phyloP scores from a whole-genome alignment of 2,329 filamentous ascomycete species.

The Hypoxylon sp. region DNA sequence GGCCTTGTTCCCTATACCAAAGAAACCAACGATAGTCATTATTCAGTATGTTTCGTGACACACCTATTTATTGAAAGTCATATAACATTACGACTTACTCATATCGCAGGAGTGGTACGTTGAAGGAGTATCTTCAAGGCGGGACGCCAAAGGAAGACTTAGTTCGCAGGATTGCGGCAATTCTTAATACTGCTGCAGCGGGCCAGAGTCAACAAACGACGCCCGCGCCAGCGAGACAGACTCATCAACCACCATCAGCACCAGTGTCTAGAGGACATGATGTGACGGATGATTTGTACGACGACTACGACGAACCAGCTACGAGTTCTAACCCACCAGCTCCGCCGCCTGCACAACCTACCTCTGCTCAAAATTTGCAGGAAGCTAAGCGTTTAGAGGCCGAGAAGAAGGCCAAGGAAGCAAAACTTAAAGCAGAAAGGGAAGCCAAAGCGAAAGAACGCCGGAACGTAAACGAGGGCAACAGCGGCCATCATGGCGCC shows the following conservation, averaged over 20 bases:
- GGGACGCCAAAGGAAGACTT: slow-evolving; percentile 78
- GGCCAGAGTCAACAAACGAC: slow-evolving; percentile 36
- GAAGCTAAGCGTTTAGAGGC: slow-evolving; percentile 61
- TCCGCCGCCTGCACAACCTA: slow-evolving; percentile 14
- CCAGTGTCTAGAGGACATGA: slow-evolving; percentile 9
- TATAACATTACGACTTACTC: slow-evolving; percentile 26
- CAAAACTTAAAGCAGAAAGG: slow-evolving; percentile 64
- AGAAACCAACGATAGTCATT: slow-evolving; percentile 83
- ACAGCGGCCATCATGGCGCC: slow-evolving; percentile 45
- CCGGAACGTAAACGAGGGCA: slow-evolving; percentile 58
- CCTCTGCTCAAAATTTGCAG: slow-evolving; percentile 32
- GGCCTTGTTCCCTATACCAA: slow-evolving; percentile 85
- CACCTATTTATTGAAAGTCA: background rate
- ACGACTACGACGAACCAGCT: slow-evolving; percentile 32
- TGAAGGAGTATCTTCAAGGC: slow-evolving; percentile 81
- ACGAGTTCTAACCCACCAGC: slow-evolving; percentile 14
- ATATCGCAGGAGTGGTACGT: slow-evolving; percentile 74
- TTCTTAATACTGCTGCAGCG: slow-evolving; percentile 53
- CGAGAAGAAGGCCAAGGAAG: slow-evolving; percentile 66
- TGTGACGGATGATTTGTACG: slow-evolving; percentile 38
- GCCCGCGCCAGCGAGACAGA: slow-evolving; percentile 18
- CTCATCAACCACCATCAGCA: slow-evolving; percentile 26
- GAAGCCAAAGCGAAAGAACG: slow-evolving; percentile 62
- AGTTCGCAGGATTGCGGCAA: slow-evolving; percentile 65
- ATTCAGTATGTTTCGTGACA: slow-evolving; percentile 71